A percentile compares a stretch with the other conserved stretches of the same genome.
Conservation (phyloP, 371 early-diverging fungal genomes). For the Sanchytrium tribonematis region DNA sequence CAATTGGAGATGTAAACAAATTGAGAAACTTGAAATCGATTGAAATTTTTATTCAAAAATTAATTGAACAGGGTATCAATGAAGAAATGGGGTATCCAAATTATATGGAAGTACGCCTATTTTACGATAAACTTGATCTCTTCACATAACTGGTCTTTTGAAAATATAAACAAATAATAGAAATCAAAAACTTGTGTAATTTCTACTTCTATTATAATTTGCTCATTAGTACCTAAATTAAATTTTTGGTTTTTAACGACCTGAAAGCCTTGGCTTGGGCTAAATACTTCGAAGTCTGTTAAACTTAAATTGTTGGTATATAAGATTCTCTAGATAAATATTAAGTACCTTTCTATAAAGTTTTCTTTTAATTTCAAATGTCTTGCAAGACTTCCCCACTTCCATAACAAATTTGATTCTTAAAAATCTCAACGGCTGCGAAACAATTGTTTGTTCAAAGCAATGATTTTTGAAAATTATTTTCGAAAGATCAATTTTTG, state of each 20-base stretch:
- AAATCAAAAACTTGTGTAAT: background rate
- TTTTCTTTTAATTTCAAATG: background rate
- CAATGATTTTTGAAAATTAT: no score
- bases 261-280: background rate
- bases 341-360: background rate
- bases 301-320: background rate
- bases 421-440: no score
- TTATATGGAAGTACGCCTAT: background rate
- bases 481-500: no score
- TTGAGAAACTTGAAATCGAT: background rate
- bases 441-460: no score
- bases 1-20: background rate
- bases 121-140: background rate
- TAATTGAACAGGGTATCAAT: background rate
- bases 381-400: no score
- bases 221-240: background rate
- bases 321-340: background rate
- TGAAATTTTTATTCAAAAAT: background rate
- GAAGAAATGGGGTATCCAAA: background rate
- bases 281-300: background rate
- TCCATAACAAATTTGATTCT: no score
- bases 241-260: background rate
- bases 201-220: background rate
- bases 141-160: background rate
- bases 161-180: background rate